phyloP scores from a whole-genome alignment of 345 rosid species.

The Toxicodendron radicans region DNA sequence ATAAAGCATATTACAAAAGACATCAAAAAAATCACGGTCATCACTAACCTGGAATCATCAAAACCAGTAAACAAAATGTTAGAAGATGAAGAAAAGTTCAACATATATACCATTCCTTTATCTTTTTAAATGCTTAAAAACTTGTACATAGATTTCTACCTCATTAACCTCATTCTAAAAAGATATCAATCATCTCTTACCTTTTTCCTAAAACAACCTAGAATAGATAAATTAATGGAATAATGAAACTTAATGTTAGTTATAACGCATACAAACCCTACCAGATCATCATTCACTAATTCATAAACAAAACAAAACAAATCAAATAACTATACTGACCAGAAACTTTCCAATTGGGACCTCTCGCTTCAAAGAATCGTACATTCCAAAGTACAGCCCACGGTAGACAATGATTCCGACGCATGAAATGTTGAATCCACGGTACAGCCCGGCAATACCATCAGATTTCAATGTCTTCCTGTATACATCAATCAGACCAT shows the following conservation, averaged over 20 bases:
- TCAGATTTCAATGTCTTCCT: constrained; percentile 70
- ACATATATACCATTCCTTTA: neutral
- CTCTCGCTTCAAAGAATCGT: constrained; percentile 84
- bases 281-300: neutral
- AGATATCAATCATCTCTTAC: no score
- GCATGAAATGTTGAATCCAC: constrained; percentile 82
- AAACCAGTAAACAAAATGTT: constrained; percentile 3
- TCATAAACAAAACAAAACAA: neutral
- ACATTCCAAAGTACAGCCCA: constrained; percentile 86
- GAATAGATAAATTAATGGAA: neutral
- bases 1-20: no score
- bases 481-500: constrained; percentile 75
- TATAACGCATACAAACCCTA: neutral
- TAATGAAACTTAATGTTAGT: neutral
- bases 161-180: no score
- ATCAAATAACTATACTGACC: constrained; percentile 35
- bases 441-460: constrained; percentile 87
- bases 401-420: constrained; percentile 83
- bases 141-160: no score
- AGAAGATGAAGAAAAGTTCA: neutral
- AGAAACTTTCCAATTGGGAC: constrained; percentile 51
- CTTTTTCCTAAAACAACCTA: no score
- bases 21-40: no score
- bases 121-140: neutral
- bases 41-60: constrained; percentile 61